These are phyloP conservation scores for Ceratocystis colombiana DNA, from an alignment of 2,329 filamentous ascomycete species.

Conservation along the genomic window DNA sequence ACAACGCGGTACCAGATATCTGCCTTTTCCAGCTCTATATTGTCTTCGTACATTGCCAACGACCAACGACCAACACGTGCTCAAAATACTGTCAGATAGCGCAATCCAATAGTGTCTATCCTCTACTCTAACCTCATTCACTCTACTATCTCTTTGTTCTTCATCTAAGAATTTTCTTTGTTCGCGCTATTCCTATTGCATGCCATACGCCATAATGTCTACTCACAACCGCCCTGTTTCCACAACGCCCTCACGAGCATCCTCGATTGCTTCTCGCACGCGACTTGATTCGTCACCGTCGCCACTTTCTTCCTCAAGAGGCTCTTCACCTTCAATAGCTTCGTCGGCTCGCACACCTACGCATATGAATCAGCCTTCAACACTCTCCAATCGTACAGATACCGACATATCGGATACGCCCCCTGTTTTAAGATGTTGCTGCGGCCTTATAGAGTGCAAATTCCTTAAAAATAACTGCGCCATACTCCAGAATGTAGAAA, in stretches of 20 bases:
- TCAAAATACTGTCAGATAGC: neutral
- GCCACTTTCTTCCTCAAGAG: slow-evolving; percentile 15
- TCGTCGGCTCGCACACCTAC: slow-evolving; percentile 1
- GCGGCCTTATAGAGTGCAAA: slow-evolving; percentile 67
- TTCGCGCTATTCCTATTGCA: neutral
- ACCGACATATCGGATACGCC: slow-evolving; percentile 26
- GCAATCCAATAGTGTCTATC: slow-evolving; percentile 4
- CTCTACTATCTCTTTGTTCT: slow-evolving; percentile 3
- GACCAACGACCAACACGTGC: neutral
- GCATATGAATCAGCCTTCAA: slow-evolving; percentile 6
- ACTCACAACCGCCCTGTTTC: slow-evolving; percentile 14
- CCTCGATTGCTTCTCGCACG: slow-evolving; percentile 19
- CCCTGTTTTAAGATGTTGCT: slow-evolving; percentile 61
- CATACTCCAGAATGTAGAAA: slow-evolving; percentile 70
- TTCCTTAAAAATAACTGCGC: slow-evolving; percentile 72
- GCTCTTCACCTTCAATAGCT: slow-evolving; percentile 11
- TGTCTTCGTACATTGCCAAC: neutral
- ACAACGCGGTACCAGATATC: neutral
- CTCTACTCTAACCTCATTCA: neutral
- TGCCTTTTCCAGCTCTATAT: neutral
- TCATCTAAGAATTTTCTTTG: neutral
- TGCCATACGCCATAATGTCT: slow-evolving; percentile 14
- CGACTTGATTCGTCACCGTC: slow-evolving; percentile 21
- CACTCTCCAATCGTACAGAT: neutral
- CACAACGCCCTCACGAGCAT: slow-evolving; percentile 16